Percentiles rank a stretch among this genome's conserved stretches.
Evolutionary conservation across 805 yeast species (phyloP).

Genomic region (Komagataella ulmi): DNA sequence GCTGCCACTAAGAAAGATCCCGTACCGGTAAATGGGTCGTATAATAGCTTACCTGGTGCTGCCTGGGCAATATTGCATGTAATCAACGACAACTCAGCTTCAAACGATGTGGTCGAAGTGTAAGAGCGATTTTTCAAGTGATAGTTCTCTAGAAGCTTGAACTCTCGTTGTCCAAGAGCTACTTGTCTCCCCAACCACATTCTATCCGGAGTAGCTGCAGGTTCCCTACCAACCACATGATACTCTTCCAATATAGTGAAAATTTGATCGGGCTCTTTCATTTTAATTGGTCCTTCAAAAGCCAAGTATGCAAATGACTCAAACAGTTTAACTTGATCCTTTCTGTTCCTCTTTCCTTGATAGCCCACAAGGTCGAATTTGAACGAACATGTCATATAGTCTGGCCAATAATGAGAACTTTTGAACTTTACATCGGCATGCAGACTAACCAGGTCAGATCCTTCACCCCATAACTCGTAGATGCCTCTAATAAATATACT

Average conservation of each 20-base stretch:
- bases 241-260: conserved; percentile 64
- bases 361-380: conserved; percentile 75
- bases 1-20: conserved; percentile 90
- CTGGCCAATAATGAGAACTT: conserved; percentile 13
- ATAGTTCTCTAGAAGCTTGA: conserved; percentile 58
- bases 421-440: conserved; percentile 33
- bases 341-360: conserved; percentile 47
- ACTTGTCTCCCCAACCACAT: conserved; percentile 72
- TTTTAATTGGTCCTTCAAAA: conserved; percentile 62
- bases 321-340: conserved; percentile 44
- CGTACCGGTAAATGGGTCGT: conserved; percentile 95
- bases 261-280: conserved; percentile 63
- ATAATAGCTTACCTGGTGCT: conserved; percentile 47
- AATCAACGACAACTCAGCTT: conserved; percentile 80
- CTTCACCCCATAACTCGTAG: conserved; percentile 79
- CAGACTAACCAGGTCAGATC: conserved; percentile 36
- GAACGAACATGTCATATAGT: conserved; percentile 39
- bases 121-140: conserved; percentile 75
- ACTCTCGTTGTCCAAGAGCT: conserved; percentile 41
- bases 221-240: conserved; percentile 18
- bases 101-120: conserved; percentile 95
- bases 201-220: conserved; percentile 36
- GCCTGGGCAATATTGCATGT: conserved; percentile 83
- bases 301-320: conserved; percentile 60
- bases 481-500: conserved; percentile 63